Evolutionary conservation across 140 eudicot species (phyloP).

Genomic region (Anethum foeniculum): DNA sequence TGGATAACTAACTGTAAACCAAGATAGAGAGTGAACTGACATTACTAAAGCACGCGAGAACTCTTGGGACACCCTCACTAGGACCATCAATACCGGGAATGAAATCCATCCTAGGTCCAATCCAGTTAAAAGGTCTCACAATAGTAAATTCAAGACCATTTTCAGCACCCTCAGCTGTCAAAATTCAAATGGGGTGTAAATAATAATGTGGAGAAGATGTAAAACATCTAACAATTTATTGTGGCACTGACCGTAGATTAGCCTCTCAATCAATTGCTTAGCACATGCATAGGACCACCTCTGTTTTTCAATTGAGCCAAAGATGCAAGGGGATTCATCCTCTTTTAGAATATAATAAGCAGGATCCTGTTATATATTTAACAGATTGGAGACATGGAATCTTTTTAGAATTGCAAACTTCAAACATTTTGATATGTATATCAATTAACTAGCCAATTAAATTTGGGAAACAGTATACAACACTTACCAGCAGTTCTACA

Average conservation of each 20-base stretch:
- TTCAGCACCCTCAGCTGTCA: constrained; percentile 95
- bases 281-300: constrained; percentile 99
- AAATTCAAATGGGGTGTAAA: neutral
- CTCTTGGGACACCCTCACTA: constrained; percentile 99
- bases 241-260: constrained; percentile 64
- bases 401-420: neutral
- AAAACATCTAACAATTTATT: neutral
- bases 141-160: constrained; percentile 90
- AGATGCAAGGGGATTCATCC: constrained; percentile 90
- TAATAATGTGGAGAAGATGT: neutral
- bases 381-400: constrained; percentile 1
- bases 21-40: constrained; percentile 30
- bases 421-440: neutral
- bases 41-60: constrained; percentile 94
- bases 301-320: constrained; percentile 96
- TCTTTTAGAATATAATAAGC: constrained; percentile 73
- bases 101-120: constrained; percentile 99
- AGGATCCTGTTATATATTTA: constrained; percentile 66
- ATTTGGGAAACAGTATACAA: neutral
- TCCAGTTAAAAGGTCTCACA: constrained; percentile 97
- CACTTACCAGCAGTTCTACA: neutral
- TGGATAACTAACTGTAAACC: neutral
- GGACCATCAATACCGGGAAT: constrained; percentile 99
- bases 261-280: constrained; percentile 92
- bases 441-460: neutral